These are phyloP conservation scores for Suzukiozyma palmioleophila DNA, from an alignment of 1,139 yeast genomes.

Conservation along the genomic window DNA sequence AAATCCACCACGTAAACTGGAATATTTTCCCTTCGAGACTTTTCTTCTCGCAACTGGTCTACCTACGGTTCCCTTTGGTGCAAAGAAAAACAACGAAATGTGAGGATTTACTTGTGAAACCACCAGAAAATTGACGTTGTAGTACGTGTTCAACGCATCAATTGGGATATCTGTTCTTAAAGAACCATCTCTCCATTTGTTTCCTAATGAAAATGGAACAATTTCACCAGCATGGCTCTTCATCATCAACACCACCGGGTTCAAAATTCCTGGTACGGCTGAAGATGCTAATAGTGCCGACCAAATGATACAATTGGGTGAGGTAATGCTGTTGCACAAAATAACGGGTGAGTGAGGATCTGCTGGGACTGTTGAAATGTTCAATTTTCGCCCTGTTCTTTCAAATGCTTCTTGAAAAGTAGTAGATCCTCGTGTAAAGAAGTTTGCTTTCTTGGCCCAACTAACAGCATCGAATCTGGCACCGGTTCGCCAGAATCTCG, in stretches of 20 bases:
- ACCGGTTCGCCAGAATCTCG: slow-evolving; percentile 69
- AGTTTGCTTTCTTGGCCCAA: slow-evolving; percentile 67
- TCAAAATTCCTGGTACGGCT: slow-evolving; percentile 81
- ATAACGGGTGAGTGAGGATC: slow-evolving; percentile 82
- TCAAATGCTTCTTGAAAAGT: slow-evolving; percentile 70
- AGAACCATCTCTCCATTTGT: slow-evolving; percentile 73
- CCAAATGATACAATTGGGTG: slow-evolving; percentile 84
- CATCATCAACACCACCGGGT: slow-evolving; percentile 79
- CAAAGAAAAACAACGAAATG: slow-evolving; percentile 68
- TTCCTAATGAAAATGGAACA: slow-evolving; percentile 69
- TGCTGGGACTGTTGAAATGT: slow-evolving; percentile 75
- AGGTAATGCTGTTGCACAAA: slow-evolving; percentile 69
- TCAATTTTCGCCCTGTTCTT: slow-evolving; percentile 65
- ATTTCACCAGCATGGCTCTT: slow-evolving; percentile 45
- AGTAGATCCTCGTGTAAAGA: slow-evolving; percentile 69
- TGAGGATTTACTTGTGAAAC: slow-evolving; percentile 86
- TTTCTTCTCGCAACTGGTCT: slow-evolving; percentile 68
- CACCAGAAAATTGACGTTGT: slow-evolving; percentile 69
- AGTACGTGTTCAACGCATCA: slow-evolving; percentile 67
- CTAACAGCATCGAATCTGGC: slow-evolving; percentile 72
- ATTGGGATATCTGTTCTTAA: slow-evolving; percentile 70
- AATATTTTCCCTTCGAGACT: slow-evolving; percentile 32
- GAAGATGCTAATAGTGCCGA: slow-evolving; percentile 71
- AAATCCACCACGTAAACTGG: slow-evolving; percentile 69
- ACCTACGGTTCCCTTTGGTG: slow-evolving; percentile 80